These are phyloP conservation scores for Pulicaria dysenterica DNA, from an alignment of 129 eudicot species.

Conservation along the genomic window DNA sequence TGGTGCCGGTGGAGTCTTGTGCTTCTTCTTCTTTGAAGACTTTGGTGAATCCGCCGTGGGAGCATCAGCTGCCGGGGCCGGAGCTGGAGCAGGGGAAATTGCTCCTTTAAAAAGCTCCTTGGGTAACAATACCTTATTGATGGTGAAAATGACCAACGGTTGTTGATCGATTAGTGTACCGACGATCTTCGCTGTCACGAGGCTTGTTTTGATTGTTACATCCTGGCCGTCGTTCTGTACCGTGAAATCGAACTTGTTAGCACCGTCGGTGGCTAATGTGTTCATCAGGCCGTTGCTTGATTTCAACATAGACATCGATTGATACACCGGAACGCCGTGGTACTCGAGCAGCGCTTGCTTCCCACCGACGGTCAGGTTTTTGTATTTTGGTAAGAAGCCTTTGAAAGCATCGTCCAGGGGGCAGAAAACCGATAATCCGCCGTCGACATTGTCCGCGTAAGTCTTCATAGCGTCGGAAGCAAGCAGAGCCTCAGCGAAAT, in stretches of 20 bases:
- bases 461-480: slow-evolving; percentile 61
- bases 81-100: slow-evolving; percentile 66
- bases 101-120: slow-evolving; percentile 63
- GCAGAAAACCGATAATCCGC: slow-evolving; percentile 81
- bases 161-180: slow-evolving; percentile 71
- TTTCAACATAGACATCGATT: slow-evolving; percentile 60
- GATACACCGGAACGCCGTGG: slow-evolving; percentile 74
- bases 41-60: slow-evolving; percentile 51
- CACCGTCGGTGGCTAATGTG: slow-evolving; percentile 93
- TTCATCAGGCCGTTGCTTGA: slow-evolving; percentile 75
- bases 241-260: slow-evolving; percentile 54
- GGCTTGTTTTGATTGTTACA: slow-evolving; percentile 65
- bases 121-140: slow-evolving; percentile 76
- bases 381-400: slow-evolving; percentile 55
- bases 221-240: slow-evolving; percentile 79
- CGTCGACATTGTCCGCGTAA: slow-evolving; percentile 47
- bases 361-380: slow-evolving; percentile 59
- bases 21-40: slow-evolving; percentile 50
- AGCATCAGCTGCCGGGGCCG: slow-evolving; percentile 68
- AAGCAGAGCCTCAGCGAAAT: slow-evolving; percentile 71
- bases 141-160: slow-evolving; percentile 62
- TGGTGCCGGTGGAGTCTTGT: slow-evolving; percentile 45
- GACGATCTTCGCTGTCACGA: slow-evolving; percentile 65
- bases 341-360: slow-evolving; percentile 71
- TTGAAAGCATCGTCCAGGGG: slow-evolving; percentile 80